Base-by-base conservation (phyloP, 257 asterid species). In the Penstemon barbatus region DNA sequence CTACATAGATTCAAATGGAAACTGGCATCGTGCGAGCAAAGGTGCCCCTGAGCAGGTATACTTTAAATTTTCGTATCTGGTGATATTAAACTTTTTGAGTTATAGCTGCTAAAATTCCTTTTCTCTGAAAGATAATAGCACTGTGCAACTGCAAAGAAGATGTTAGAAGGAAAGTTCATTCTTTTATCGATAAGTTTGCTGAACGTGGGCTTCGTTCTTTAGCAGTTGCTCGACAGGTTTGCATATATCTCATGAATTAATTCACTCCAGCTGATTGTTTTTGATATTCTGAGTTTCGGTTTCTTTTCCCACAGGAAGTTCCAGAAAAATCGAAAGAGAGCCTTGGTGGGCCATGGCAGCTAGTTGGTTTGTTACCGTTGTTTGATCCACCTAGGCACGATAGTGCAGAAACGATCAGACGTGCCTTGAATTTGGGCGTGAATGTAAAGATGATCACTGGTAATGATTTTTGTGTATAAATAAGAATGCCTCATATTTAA, bases 351-450 rank as follows among this genome's bases (percentile, higher is more conserved):
- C 95, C 96, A 49, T 92, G 98, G 98, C 92, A 88, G 62, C 81
- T 92, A 69, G 92, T 88, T 54, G 98, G 98, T 36, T 57, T 92
- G 75, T 64, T 92, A 41, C 89, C 97, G 8, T 81, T 92, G 64
- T 92, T 92, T 62, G 98, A 92, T 79, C 98, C 98, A 63, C 98
- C 98, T 25, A 86, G 98, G 81, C 98, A 92, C 55, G 98, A 92
- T 44, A 92, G 98, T 73, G 98, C 97, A 48, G 98, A 92, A 72
- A 92, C 98, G 8, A 92, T 92, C 50, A 84, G 86, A 66, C 77
- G 96, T 77, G 98, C 98, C 46, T 81, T 92, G 68, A 83, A 88
- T 74, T 86, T 92, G 54, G 98, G 98, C 61, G 98, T 92, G 49
- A 92, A 92, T 78, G 98, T 92, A 52, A 92, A 92, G 78, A 92